Base-by-base conservation (phyloP, 129 eudicot species). In the Chrysanthemum seticuspe region DNA sequence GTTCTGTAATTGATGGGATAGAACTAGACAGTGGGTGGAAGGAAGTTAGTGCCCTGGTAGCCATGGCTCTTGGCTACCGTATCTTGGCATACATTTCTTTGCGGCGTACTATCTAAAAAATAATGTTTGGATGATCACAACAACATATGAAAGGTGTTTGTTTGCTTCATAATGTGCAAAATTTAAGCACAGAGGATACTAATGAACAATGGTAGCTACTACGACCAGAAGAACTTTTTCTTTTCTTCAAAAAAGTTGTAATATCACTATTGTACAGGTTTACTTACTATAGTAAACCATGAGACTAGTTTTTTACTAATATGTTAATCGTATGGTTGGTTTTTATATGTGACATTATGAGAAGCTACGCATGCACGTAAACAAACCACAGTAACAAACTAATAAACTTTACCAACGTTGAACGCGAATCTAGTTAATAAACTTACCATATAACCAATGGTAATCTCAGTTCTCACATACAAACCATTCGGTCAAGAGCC, bases 51-150 rank as follows among this genome's bases (percentile, higher is more conserved):
- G 89, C 88, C 2, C 67, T 95, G 64, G 70, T 16, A 72, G 79
- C 84, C 69, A 95, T 95, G 99, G 96, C 88, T 19, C 63, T 95
- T 31, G 99, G 99, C 72, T 95, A 90, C 80, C 83, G 99, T 23
- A 15, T 95, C 58, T 78, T 90, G 74, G 99, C 99, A 0, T 95
- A 95, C 83, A 11, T 95, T 56, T 86, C 91, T 71, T 78, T 95
- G 47, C 56, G 97, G 14, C 29, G 82, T 53, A 85, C 82, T 83
- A 84, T 64, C n/a, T 68, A 73, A 65, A 65, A 76, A 76, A 45
- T 61, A 65, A 19, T 73, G 71, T 27, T 78, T 75, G 65, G 71
- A 25, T 12, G 23, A 66, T 44, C 10, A 19, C 80, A 67, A 61
- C 60, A 73, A 27, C 62, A 23, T 13, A 19, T 12, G n/a, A 3